Evolutionary conservation across 352 stramenopile species (phyloP).

Genomic region (Pythium dissimile): DNA sequence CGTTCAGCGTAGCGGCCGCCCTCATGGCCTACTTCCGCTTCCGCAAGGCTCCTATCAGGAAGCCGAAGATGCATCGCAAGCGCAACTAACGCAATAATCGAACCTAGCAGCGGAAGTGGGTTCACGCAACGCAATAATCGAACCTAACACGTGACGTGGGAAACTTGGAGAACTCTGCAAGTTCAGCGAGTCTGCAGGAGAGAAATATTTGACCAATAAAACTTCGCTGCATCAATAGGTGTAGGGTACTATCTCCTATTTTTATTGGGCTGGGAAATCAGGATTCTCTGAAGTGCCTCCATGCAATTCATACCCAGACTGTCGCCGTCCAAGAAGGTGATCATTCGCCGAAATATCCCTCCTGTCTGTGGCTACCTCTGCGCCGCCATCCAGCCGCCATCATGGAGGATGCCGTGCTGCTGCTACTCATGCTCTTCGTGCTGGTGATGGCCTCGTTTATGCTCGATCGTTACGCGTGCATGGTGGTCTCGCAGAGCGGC

Average conservation of each 20-base stretch:
- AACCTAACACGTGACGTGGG: neutral
- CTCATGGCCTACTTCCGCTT: slow-evolving; percentile 76
- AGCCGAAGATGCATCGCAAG: slow-evolving; percentile 1
- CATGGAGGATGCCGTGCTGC: slow-evolving; percentile 82
- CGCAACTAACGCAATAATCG: neutral
- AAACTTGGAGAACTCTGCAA: too few relatives aligned
- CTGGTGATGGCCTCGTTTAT: slow-evolving; percentile 87
- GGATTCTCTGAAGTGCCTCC: neutral
- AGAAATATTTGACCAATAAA: neutral
- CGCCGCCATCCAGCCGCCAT: neutral
- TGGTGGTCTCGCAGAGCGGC: slow-evolving; percentile 83
- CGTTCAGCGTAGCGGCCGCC: slow-evolving; percentile 67
- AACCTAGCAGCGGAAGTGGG: neutral
- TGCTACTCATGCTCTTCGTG: slow-evolving; percentile 85
- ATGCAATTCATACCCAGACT: neutral
- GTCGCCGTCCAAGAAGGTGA: too few relatives aligned
- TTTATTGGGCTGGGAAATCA: neutral
- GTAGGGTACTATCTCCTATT: neutral
- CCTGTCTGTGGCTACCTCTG: neutral
- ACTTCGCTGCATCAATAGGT: neutral
- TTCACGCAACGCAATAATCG: too few relatives aligned
- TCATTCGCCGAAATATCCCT: too few relatives aligned
- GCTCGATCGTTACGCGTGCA: slow-evolving; percentile 80
- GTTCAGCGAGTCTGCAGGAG: too few relatives aligned
- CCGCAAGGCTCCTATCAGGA: slow-evolving; percentile 24